These are phyloP conservation scores for Halophytophthora batemanensis DNA, from an alignment of 352 stramenopile genomes.

Conservation along the genomic window DNA sequence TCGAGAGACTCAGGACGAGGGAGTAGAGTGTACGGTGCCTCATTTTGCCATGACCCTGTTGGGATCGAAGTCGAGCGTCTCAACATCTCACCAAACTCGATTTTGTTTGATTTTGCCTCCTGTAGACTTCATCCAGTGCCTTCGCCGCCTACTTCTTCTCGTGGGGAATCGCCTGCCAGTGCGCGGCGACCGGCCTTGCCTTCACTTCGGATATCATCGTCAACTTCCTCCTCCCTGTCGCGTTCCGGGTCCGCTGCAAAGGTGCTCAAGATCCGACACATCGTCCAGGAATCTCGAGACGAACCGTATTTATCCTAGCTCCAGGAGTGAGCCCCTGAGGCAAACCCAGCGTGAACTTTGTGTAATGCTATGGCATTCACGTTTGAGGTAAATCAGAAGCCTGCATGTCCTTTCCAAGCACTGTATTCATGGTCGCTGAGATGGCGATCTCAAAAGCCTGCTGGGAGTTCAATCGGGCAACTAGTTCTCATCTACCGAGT, in stretches of 20 bases:
- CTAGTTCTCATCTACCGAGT: slow-evolving; percentile 37
- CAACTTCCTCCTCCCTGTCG: slow-evolving; percentile 5
- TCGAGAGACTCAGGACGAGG: slow-evolving; percentile 15
- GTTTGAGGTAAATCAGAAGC: no score
- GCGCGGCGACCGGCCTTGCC: background rate
- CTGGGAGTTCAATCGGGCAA: slow-evolving; percentile 1
- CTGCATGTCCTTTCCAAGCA: no score
- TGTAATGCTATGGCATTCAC: no score
- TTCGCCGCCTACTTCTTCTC: background rate
- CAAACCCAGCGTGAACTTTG: background rate
- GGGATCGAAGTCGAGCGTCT: background rate
- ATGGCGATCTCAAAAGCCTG: no score
- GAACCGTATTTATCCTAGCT: slow-evolving; percentile 66
- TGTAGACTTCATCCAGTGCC: slow-evolving; percentile 18
- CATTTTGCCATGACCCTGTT: background rate
- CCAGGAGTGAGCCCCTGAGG: background rate
- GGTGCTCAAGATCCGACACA: slow-evolving; percentile 68
- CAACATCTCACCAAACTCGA: background rate
- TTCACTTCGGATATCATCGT: slow-evolving; percentile 6
- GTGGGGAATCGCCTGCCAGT: slow-evolving; percentile 6
- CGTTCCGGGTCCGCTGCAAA: slow-evolving; percentile 25
- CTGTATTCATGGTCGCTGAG: no score
- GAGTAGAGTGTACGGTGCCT: slow-evolving; percentile 20
- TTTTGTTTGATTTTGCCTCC: background rate
- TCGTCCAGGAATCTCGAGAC: slow-evolving; percentile 68